These are phyloP conservation scores for Trichosporon coremiiforme DNA, from an alignment of 1,284 basidiomycete genomes.

Conservation along the genomic window DNA sequence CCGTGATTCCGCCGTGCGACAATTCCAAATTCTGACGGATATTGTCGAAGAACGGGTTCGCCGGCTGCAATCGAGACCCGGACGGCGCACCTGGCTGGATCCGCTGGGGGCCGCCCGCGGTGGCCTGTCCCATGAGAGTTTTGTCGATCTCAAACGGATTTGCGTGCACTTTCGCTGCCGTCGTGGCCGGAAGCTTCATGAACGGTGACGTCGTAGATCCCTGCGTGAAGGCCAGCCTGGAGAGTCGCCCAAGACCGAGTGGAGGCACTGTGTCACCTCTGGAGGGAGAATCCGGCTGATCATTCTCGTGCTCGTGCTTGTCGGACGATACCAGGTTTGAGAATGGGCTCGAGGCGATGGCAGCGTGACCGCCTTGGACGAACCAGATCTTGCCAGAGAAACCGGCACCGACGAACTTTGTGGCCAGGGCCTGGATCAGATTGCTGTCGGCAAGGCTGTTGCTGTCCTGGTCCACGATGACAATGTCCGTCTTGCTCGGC, in stretches of 20 bases:
- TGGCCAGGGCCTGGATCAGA: constrained; percentile 75
- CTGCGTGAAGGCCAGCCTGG: constrained; percentile 43
- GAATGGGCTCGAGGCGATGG: constrained; percentile 23
- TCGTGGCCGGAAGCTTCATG: background rate
- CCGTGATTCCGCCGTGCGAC: constrained; percentile 72
- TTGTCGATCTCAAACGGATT: constrained; percentile 24
- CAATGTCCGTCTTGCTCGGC: constrained; percentile 65
- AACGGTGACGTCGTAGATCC: constrained; percentile 27
- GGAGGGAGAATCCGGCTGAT: background rate
- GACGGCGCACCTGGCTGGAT: constrained; percentile 3
- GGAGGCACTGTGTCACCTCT: background rate
- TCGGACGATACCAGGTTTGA: background rate
- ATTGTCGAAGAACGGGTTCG: constrained; percentile 90
- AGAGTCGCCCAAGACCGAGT: constrained; percentile 33
- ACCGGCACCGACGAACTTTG: constrained; percentile 76
- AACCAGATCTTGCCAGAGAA: constrained; percentile 70
- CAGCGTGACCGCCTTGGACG: constrained; percentile 77
- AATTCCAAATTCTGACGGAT: constrained; percentile 94
- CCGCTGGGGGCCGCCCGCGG: constrained; percentile 7
- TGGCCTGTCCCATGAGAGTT: constrained; percentile 8
- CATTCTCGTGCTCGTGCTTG: constrained; percentile 31
- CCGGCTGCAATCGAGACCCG: constrained; percentile 56
- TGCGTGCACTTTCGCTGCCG: background rate
- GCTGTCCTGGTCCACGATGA: constrained; percentile 83
- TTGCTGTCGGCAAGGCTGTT: constrained; percentile 64